phyloP scores from a whole-genome alignment of 495 filamentous ascomycete species.

The Penicillium turbatum region DNA sequence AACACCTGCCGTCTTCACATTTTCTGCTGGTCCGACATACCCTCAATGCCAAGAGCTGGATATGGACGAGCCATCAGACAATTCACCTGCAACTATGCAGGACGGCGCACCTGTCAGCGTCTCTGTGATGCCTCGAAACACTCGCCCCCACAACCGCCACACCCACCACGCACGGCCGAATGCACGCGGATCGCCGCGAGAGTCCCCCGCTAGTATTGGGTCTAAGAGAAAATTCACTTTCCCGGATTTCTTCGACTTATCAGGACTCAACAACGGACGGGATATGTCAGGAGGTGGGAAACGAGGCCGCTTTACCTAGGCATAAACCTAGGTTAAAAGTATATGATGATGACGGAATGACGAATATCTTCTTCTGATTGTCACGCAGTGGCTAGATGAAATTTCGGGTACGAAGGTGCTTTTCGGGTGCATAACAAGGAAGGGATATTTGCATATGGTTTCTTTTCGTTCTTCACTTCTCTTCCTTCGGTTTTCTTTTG shows the following conservation, averaged over 20 bases:
- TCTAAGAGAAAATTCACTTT: conserved; percentile 76
- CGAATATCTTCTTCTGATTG: conserved; percentile 38
- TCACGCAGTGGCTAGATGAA: conserved; percentile 34
- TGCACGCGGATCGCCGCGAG: conserved; percentile 39
- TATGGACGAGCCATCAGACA: conserved; percentile 52
- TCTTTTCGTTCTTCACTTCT: conserved; percentile 15
- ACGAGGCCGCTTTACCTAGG: conserved; percentile 61
- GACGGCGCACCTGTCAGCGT: conserved; percentile 45
- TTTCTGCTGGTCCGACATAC: conserved; percentile 57
- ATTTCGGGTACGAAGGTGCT: conserved; percentile 20
- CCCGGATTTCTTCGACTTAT: conserved; percentile 80
- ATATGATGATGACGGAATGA: conserved; percentile 38
- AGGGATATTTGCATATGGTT: conserved; percentile 37
- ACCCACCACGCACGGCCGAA: conserved; percentile 39
- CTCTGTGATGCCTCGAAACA: conserved; percentile 49
- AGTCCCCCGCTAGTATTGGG: conserved; percentile 51
- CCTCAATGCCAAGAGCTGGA: conserved; percentile 60
- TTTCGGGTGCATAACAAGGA: conserved; percentile 39
- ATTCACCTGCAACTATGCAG: conserved; percentile 25
- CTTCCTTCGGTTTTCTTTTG: conserved; percentile 9
- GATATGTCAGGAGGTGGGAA: conserved; percentile 68
- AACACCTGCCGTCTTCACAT: conserved; percentile 58
- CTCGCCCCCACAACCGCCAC: conserved; percentile 50
- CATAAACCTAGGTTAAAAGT: conserved; percentile 17
- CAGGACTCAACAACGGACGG: conserved; percentile 57